Conservation (phyloP, 805 yeast genomes). For the Sugiyamaella marilandica region DNA sequence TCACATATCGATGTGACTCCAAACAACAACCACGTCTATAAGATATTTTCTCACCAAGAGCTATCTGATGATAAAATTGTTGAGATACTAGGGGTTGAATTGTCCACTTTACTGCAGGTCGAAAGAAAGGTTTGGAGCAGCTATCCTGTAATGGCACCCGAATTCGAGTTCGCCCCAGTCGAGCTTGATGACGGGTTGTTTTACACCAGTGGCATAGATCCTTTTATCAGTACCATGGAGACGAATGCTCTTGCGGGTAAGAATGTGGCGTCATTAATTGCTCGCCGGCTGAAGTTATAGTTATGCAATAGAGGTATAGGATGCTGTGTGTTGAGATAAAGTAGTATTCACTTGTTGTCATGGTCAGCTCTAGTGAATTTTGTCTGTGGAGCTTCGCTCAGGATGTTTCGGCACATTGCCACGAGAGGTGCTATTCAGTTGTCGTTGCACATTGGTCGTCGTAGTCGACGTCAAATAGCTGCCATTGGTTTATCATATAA, state of each 20-base stretch:
- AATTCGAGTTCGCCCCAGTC: slow-evolving; percentile 28
- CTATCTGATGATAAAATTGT: slow-evolving; percentile 22
- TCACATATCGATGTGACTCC: slow-evolving; percentile 13
- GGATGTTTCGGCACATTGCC: too few relatives aligned
- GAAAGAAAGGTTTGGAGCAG: slow-evolving; percentile 40
- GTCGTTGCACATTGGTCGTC: too few relatives aligned
- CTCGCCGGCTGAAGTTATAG: background rate
- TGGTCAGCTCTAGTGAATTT: too few relatives aligned
- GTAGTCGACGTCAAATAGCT: too few relatives aligned
- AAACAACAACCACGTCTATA: slow-evolving; percentile 35
- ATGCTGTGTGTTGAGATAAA: too few relatives aligned
- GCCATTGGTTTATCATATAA: too few relatives aligned
- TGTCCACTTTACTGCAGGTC: slow-evolving; percentile 24
- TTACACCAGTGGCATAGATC: slow-evolving; percentile 45
- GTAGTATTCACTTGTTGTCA: too few relatives aligned
- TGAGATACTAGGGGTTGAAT: slow-evolving; percentile 26
- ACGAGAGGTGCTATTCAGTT: too few relatives aligned
- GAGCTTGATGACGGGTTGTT: slow-evolving; percentile 34
- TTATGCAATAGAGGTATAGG: too few relatives aligned
- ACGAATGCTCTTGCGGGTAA: slow-evolving; percentile 48
- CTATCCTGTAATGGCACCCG: slow-evolving; percentile 40
- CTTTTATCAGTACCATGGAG: slow-evolving; percentile 49
- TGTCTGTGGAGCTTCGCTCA: too few relatives aligned
- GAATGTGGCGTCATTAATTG: slow-evolving; percentile 43
- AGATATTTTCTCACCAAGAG: slow-evolving; percentile 36